Evolutionary conservation across 2,329 filamentous ascomycete genomes (phyloP), one percentile per base, ranked within the genome.

Genomic region (Fusarium sublunatum): DNA sequence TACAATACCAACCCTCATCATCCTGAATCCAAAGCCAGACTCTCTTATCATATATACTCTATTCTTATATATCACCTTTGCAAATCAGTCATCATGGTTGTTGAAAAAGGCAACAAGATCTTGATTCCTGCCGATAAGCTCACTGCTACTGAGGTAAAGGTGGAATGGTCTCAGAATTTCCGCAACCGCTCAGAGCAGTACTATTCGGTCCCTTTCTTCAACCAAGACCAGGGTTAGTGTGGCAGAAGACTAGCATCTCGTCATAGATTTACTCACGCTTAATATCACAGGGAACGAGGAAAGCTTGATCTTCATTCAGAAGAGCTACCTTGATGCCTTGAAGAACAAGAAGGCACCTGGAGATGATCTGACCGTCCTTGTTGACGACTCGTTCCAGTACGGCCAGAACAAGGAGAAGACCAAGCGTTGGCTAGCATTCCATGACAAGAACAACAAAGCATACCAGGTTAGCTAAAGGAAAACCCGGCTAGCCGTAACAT

Each of bases 91-190:
- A 42, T 2, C 9, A 50, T 35, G 46, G 46, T 50, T 2, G 22
- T 50, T 22, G 38, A 41, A 15, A 41, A 41, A 5, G 46, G 36
- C n/a, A 34, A 49, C 28, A 49, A 39, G 28, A 41, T 41, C 7
- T 41, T 41, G 19, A 49, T 49, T 15, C 46, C 46, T 5, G 36
- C 22, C 19, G 28, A 40, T 12, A 3, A 40, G 22, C 46, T 49
- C 7, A 49, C 46, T 9, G 9, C 36, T 22, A 41, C 36, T 5
- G 38, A 49, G 22, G 25, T 41, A 6, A 41, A 15, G 19, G 26
- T 49, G 4, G 28, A 41, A 10, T 49, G 46, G 46, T 10, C 7
- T 2, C n/a, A 34, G 28, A 26, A 6, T 6, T 10, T 25, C 4
- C 9, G 2, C 5, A 24, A 3, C 2, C 11, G 9, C 12, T 25